Evolutionary conservation across 441 rosid species (phyloP).

Genomic region (Populus tomentosa): DNA sequence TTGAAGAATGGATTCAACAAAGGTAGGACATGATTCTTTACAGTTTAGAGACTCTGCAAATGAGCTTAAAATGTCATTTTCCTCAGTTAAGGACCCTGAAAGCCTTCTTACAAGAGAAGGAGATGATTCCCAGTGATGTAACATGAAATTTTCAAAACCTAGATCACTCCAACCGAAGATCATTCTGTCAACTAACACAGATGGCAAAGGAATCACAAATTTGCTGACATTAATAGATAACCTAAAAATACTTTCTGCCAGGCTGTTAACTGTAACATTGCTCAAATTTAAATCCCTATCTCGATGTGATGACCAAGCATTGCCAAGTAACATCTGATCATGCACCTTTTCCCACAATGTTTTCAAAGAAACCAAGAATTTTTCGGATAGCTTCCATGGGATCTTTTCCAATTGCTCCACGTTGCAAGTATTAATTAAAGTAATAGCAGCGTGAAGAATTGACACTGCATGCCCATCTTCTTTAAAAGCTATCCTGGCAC

Average conservation of each 20-base stretch:
- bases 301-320: conserved; percentile 14
- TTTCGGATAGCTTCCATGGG: conserved; percentile 28
- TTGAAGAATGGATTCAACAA: conserved; percentile 36
- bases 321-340: conserved; percentile 24
- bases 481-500: conserved; percentile 22
- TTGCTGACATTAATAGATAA: conserved; percentile 30
- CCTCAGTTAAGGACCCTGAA: conserved; percentile 21
- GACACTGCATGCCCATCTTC: conserved; percentile 28
- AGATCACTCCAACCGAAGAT: conserved; percentile 33
- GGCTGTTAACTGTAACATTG: conserved; percentile 29
- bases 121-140: conserved; percentile 42
- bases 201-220: conserved; percentile 14
- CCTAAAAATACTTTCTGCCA: conserved; percentile 58
- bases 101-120: conserved; percentile 36
- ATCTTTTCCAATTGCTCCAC: conserved; percentile 34
- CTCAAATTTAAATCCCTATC: conserved; percentile 20
- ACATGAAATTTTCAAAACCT: conserved; percentile 37
- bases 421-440: conserved; percentile 39
- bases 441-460: conserved; percentile 36
- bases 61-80: conserved; percentile 31
- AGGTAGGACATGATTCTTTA: conserved; percentile 23
- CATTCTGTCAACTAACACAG: conserved; percentile 23
- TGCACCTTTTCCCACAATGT: conserved; percentile 40
- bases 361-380: conserved; percentile 31
- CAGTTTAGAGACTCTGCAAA: conserved; percentile 23